phyloP scores from a whole-genome alignment of 345 rosid genomes.

The Salix exigua region DNA sequence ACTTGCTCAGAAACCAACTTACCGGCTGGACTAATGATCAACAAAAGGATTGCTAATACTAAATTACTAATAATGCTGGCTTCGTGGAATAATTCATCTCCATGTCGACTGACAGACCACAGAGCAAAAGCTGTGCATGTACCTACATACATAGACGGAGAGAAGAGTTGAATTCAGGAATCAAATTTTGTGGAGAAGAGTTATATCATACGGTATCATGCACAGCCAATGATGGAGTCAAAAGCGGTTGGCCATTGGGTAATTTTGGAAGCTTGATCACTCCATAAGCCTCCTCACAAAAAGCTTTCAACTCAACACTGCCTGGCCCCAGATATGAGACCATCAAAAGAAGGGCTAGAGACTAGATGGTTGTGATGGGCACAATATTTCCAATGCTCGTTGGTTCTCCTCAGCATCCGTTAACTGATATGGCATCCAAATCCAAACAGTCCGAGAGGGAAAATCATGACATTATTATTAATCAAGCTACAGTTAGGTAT shows the following conservation, averaged over 20 bases:
- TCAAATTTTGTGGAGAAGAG: neutral
- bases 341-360: neutral
- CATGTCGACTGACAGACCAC: neutral
- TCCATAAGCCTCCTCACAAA: neutral
- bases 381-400: neutral
- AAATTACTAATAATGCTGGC: neutral
- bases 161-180: neutral
- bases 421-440: neutral
- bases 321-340: neutral
- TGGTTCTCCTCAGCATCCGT: neutral
- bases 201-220: neutral
- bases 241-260: neutral
- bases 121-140: neutral
- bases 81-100: conserved; percentile 2
- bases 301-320: neutral
- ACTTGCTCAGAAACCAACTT: neutral
- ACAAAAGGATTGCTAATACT: neutral
- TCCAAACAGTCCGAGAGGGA: neutral
- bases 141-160: neutral
- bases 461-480: neutral
- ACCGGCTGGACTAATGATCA: neutral
- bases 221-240: conserved; percentile 1
- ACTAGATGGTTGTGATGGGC: neutral
- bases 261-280: neutral
- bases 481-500: neutral